phyloP scores from a whole-genome alignment of 169 alveolate genomes.

The Toxoplasma gondii region DNA sequence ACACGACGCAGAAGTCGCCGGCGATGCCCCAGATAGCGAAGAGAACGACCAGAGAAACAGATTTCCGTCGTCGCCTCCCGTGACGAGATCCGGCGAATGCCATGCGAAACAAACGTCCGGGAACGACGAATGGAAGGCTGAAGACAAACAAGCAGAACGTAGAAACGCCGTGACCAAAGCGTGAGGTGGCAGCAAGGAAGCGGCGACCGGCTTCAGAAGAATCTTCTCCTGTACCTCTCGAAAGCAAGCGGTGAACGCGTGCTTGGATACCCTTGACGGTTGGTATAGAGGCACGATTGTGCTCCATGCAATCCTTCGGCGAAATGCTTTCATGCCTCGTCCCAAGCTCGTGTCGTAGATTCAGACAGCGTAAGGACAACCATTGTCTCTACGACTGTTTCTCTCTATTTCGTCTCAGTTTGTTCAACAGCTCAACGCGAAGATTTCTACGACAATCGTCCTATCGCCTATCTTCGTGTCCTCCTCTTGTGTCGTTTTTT shows the following conservation, averaged over 20 bases:
- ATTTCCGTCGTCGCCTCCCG: conserved; percentile 48
- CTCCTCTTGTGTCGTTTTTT: too few species aligned
- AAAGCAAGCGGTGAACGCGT: too few species aligned
- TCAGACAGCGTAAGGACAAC: not conserved
- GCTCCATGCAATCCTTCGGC: too few species aligned
- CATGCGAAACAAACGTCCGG: conserved; percentile 56
- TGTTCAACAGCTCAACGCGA: not conserved
- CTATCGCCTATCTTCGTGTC: too few species aligned
- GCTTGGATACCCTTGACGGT: too few species aligned
- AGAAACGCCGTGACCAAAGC: not conserved
- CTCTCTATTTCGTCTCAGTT: not conserved
- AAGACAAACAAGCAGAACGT: not conserved
- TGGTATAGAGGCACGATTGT: too few species aligned
- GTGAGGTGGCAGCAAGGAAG: not conserved
- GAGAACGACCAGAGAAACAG: conserved; percentile 41
- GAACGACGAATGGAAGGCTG: conserved; percentile 55
- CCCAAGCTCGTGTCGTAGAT: not conserved
- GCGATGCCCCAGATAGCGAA: not conserved
- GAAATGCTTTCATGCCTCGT: not conserved
- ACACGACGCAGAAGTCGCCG: not conserved
- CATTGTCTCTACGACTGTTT: not conserved
- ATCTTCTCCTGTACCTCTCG: not conserved
- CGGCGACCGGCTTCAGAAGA: not conserved
- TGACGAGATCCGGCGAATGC: conserved; percentile 25
- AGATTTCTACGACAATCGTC: too few species aligned